These are phyloP conservation scores for Tylopilus plumbeoviolaceoides DNA, from an alignment of 768 basidiomycete species.

Conservation along the genomic window DNA sequence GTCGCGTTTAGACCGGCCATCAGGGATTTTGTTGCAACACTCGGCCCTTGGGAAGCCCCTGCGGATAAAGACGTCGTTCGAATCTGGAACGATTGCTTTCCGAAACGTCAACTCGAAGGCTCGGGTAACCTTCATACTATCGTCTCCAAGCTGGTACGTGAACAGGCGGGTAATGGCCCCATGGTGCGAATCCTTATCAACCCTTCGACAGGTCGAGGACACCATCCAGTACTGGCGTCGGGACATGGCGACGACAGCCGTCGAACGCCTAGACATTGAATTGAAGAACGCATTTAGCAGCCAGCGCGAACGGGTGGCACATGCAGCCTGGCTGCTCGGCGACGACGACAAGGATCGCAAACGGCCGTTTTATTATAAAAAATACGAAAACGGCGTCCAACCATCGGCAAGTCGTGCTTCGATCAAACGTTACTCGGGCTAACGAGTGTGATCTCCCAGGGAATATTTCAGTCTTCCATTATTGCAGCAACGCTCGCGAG, in stretches of 20 bases:
- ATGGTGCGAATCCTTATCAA: neutral
- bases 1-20: neutral
- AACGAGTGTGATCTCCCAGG: neutral
- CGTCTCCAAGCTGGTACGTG: constrained; percentile 1
- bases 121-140: neutral
- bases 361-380: constrained; percentile 1
- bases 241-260: neutral
- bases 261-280: neutral
- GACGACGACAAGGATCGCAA: constrained; percentile 3
- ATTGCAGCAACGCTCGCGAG: neutral
- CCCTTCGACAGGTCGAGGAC: neutral
- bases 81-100: neutral
- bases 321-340: neutral
- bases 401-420: neutral
- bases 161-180: neutral
- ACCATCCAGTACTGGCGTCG: neutral
- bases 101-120: neutral
- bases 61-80: neutral
- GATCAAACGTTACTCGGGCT: neutral
- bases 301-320: neutral
- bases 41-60: neutral
- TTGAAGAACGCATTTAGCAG: neutral
- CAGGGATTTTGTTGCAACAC: neutral
- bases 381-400: neutral
- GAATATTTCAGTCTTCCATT: constrained; percentile 1